These are phyloP conservation scores for Septoria petroselini DNA, from an alignment of 2,329 filamentous ascomycete species.

Conservation along the genomic window DNA sequence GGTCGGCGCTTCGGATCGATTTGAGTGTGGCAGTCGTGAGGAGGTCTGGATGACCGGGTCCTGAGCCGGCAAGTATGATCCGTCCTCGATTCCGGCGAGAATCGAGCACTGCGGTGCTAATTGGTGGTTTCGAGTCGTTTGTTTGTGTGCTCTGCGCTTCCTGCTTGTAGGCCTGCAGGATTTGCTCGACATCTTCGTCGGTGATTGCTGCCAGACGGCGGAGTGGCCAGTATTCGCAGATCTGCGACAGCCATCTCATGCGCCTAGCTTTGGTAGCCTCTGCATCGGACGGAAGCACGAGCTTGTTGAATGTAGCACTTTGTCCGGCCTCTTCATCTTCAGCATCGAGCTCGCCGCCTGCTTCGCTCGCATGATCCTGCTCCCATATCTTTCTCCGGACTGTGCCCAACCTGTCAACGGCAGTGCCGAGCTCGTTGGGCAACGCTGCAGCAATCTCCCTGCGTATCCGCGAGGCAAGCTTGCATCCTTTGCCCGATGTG, in stretches of 20 bases:
- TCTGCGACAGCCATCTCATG: conserved; percentile 89
- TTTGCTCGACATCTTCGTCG: conserved; percentile 71
- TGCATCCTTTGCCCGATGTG: conserved; percentile 91
- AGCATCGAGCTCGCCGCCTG: conserved; percentile 44
- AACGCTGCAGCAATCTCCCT: conserved; percentile 81
- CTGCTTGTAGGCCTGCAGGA: conserved; percentile 69
- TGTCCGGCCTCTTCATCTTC: conserved; percentile 68
- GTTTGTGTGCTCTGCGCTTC: conserved; percentile 35
- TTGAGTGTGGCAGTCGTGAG: conserved; percentile 79
- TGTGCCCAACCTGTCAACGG: conserved; percentile 73
- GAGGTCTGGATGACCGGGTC: conserved; percentile 87
- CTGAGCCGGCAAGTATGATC: conserved; percentile 86
- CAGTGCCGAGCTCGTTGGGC: conserved; percentile 69
- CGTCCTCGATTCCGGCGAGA: conserved; percentile 53
- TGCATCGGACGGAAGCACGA: conserved; percentile 70
- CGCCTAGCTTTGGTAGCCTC: conserved; percentile 73
- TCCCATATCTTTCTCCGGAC: conserved; percentile 69
- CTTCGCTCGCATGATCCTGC: conserved; percentile 61
- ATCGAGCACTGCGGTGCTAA: conserved; percentile 33
- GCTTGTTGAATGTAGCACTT: conserved; percentile 75
- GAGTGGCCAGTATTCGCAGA: conserved; percentile 98
- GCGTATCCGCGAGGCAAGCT: conserved; percentile 82
- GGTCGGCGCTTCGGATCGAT: conserved; percentile 69
- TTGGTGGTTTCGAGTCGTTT: conserved; percentile 31
- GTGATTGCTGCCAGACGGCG: conserved; percentile 74